Conservation (phyloP, 208 protist genomes). For the Porcisia deanei region DNA sequence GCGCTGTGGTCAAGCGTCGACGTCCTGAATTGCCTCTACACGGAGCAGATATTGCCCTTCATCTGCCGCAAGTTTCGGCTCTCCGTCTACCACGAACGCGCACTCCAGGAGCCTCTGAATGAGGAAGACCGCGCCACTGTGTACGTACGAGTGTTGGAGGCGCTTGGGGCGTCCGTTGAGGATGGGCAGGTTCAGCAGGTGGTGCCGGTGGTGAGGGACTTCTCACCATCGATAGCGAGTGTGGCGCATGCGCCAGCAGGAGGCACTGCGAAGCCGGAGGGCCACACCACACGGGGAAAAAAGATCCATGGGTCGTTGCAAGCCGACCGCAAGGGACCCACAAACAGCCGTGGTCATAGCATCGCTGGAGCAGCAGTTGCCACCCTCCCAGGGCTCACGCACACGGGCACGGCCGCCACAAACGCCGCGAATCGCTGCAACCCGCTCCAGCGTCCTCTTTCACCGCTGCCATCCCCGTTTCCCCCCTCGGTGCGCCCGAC, state of each 20-base stretch:
- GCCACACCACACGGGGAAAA: neutral
- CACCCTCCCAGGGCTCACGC: too few species aligned
- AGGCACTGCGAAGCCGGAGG: neutral
- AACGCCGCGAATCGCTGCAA: too few species aligned
- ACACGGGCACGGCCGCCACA: too few species aligned
- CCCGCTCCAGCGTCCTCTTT: too few species aligned
- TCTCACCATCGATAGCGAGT: constrained; percentile 8
- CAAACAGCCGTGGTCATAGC: too few species aligned
- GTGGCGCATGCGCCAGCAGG: neutral
- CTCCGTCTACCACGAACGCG: constrained; percentile 10
- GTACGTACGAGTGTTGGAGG: constrained; percentile 36
- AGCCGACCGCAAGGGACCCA: too few species aligned
- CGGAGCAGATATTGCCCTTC: constrained; percentile 36
- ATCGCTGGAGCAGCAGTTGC: too few species aligned
- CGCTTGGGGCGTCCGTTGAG: constrained; percentile 34
- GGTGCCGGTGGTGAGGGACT: constrained; percentile 37
- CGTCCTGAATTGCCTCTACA: constrained; percentile 32
- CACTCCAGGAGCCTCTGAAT: constrained; percentile 31
- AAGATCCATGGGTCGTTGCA: too few species aligned
- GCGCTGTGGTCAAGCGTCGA: constrained; percentile 34
- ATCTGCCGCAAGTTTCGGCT: constrained; percentile 52
- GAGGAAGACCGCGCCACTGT: constrained; percentile 36
- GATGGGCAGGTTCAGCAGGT: constrained; percentile 22
- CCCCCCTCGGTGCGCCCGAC: too few species aligned
- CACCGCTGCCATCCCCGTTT: too few species aligned